Evolutionary conservation across 2,329 filamentous ascomycete genomes (phyloP).

Genomic region (Verticillium zaregamsianum): DNA sequence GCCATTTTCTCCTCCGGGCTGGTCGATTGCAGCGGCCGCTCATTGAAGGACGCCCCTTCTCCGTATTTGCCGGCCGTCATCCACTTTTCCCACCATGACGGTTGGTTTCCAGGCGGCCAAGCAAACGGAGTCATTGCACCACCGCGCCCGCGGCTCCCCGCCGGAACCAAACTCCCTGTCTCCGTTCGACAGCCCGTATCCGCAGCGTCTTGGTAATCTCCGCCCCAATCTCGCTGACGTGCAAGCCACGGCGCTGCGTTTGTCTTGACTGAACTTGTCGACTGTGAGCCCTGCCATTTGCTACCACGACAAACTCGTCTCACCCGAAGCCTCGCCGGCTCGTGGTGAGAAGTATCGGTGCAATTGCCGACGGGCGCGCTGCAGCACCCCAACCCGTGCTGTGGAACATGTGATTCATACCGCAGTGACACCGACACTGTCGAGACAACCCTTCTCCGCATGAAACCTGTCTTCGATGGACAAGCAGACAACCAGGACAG

Average conservation of each 20-base stretch:
- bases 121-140: neutral
- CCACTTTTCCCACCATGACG: neutral
- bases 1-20: neutral
- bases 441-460: neutral
- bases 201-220: neutral
- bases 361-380: neutral
- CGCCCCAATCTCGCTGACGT: neutral
- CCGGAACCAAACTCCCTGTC: neutral
- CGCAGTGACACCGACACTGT: neutral
- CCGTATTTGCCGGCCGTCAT: neutral
- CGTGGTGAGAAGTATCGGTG: neutral
- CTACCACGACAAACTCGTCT: no score
- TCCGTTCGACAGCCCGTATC: neutral
- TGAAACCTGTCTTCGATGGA: neutral
- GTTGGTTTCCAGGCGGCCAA: neutral
- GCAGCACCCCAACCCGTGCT: neutral
- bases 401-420: neutral
- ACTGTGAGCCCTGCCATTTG: neutral
- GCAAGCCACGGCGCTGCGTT: neutral
- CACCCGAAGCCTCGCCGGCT: no score
- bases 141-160: neutral
- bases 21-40: neutral
- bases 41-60: neutral
- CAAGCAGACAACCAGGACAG: neutral
- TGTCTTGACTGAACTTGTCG: neutral